Evolutionary conservation across 768 basidiomycete species (phyloP).

Genomic region (Termitomyces sp.): DNA sequence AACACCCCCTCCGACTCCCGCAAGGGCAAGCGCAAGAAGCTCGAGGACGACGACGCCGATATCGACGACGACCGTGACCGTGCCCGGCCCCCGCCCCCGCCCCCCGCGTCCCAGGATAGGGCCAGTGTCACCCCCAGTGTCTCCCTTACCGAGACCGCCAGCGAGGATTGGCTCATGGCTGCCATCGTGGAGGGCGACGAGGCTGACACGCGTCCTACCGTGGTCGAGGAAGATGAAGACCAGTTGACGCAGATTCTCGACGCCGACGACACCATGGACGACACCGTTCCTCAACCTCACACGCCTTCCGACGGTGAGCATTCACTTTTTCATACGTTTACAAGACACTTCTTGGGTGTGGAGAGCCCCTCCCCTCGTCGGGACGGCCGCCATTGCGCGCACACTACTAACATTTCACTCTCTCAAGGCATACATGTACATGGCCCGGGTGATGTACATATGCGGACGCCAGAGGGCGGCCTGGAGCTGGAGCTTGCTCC

Average conservation of each 20-base stretch:
- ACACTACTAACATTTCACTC: conserved; percentile 53
- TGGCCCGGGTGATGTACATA: conserved; percentile 16
- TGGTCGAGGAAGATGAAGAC: conserved; percentile 34
- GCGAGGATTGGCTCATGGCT: conserved; percentile 90
- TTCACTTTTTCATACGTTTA: conserved; percentile 27
- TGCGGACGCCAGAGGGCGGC: background rate
- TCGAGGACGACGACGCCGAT: conserved; percentile 86
- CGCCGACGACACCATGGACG: conserved; percentile 29
- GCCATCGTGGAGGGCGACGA: conserved; percentile 75
- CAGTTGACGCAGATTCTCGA: conserved; percentile 38
- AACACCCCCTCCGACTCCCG: conserved; percentile 54
- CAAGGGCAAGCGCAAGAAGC: conserved; percentile 86
- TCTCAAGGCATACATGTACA: conserved; percentile 43
- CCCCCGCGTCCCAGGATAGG: conserved; percentile 45
- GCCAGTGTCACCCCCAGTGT: conserved; percentile 56
- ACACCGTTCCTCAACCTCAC: conserved; percentile 22
- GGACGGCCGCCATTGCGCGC: conserved; percentile 48
- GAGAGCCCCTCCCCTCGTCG: conserved; percentile 39
- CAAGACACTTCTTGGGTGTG: conserved; percentile 39
- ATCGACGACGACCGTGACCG: conserved; percentile 69
- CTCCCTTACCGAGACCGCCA: conserved; percentile 68
- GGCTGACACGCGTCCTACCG: conserved; percentile 24
- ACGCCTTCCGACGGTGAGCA: conserved; percentile 47
- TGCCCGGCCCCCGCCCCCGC: conserved; percentile 68
- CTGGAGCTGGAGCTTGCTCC: background rate